Conservation (phyloP, 768 basidiomycete species). For the Phaeotremella fagi region DNA sequence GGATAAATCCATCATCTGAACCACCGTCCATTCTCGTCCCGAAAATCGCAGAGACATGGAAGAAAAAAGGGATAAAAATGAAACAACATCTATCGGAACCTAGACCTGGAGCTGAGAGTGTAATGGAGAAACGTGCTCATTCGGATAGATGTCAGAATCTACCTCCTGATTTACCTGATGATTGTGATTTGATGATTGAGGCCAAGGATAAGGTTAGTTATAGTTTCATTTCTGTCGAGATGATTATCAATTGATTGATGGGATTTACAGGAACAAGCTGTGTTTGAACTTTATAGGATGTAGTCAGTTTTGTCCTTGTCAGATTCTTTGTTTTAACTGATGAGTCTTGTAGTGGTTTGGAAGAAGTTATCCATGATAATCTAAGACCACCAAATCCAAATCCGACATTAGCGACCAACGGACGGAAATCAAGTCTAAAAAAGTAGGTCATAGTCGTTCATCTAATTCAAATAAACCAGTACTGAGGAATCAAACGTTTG, state of each 20-base stretch:
- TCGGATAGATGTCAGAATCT: conserved; percentile 71
- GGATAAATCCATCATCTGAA: conserved; percentile 53
- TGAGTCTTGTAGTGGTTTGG: conserved; percentile 50
- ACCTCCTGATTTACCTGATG: conserved; percentile 54
- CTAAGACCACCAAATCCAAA: conserved; percentile 53
- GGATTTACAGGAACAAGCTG: conserved; percentile 90
- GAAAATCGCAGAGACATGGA: conserved; percentile 69
- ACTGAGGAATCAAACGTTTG: background rate
- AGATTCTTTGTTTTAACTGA: background rate
- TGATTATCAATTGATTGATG: conserved; percentile 51
- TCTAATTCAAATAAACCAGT: background rate
- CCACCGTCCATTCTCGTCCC: conserved; percentile 65
- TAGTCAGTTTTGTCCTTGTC: conserved; percentile 51
- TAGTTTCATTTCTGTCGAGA: conserved; percentile 4
- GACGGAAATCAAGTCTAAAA: conserved; percentile 51
- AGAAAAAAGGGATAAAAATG: conserved; percentile 68
- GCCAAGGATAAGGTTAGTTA: conserved; percentile 47
- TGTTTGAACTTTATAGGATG: conserved; percentile 73
- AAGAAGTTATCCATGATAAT: conserved; percentile 58
- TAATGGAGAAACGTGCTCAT: conserved; percentile 84
- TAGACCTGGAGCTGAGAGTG: conserved; percentile 71
- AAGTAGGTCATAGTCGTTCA: conserved; percentile 18
- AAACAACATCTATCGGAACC: conserved; percentile 92
- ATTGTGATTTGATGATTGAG: conserved; percentile 78
- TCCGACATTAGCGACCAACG: conserved; percentile 52